Evolutionary conservation across 2,329 filamentous ascomycete genomes (phyloP).

Genomic region (Colletotrichum nymphaeae): DNA sequence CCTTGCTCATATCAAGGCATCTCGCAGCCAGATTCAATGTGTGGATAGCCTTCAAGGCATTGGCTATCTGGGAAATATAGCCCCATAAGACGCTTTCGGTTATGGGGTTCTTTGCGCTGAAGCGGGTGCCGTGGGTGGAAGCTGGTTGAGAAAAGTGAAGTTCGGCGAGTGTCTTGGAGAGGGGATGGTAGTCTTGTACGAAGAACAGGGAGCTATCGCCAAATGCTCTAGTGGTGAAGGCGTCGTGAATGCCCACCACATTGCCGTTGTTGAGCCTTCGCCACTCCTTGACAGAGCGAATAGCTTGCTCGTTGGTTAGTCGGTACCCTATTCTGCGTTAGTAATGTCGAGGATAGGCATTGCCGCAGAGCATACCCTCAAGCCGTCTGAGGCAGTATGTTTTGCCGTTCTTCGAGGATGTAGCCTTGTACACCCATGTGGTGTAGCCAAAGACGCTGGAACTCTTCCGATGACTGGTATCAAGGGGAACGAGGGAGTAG

Average conservation of each 20-base stretch:
- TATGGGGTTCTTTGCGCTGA: conserved; percentile 59
- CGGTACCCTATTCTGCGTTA: conserved; percentile 72
- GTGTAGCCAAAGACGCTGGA: conserved; percentile 85
- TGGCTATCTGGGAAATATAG: conserved; percentile 92
- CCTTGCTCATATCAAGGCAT: conserved; percentile 87
- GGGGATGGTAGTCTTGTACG: conserved; percentile 91
- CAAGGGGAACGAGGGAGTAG: conserved; percentile 90
- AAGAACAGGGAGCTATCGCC: conserved; percentile 95
- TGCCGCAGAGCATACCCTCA: conserved; percentile 66
- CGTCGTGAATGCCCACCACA: conserved; percentile 88
- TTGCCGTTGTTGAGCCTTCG: conserved; percentile 84
- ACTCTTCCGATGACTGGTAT: conserved; percentile 83
- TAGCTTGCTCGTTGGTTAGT: conserved; percentile 88
- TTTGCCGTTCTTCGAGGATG: conserved; percentile 87
- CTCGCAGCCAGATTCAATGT: conserved; percentile 83
- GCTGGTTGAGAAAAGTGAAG: conserved; percentile 70
- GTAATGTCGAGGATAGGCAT: conserved; percentile 27
- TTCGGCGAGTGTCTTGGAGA: conserved; percentile 90
- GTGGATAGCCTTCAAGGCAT: conserved; percentile 89
- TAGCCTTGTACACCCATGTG: conserved; percentile 96
- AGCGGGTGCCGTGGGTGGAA: conserved; percentile 55
- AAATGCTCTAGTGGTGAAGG: conserved; percentile 93
- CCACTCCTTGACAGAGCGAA: conserved; percentile 89
- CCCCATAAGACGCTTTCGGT: conserved; percentile 86
- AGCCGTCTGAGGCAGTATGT: conserved; percentile 89